Evolutionary conservation across 306 rosid genomes (phyloP).

Genomic region (Argentina anserina): DNA sequence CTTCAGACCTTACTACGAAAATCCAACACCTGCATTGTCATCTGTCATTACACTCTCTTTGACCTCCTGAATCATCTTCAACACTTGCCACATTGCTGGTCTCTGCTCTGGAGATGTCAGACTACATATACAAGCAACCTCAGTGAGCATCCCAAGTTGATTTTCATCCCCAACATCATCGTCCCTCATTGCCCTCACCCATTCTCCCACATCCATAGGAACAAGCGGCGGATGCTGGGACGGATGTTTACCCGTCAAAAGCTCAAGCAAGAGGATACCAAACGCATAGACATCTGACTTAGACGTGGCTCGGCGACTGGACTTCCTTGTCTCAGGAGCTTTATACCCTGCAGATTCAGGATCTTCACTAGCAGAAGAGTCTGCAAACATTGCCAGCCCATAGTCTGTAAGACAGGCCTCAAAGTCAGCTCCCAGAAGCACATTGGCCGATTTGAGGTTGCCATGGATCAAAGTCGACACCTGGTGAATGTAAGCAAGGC

Average conservation of each 20-base stretch:
- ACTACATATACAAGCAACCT: conserved; percentile 83
- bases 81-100: conserved; percentile 90
- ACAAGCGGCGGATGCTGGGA: conserved; percentile 71
- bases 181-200: conserved; percentile 84
- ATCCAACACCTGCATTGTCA: conserved; percentile 24
- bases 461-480: conserved; percentile 67
- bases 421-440: conserved; percentile 79
- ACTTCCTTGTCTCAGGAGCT: conserved; percentile 70
- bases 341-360: conserved; percentile 56
- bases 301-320: conserved; percentile 43
- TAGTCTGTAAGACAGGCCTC: conserved; percentile 90
- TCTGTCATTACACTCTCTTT: conserved; percentile 59
- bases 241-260: conserved; percentile 83
- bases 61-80: conserved; percentile 85
- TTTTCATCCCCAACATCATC: conserved; percentile 62
- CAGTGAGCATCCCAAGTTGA: conserved; percentile 76
- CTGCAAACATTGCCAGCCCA: conserved; percentile 52
- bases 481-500: conserved; percentile 82
- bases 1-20: conserved; percentile 27
- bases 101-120: conserved; percentile 88
- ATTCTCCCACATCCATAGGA: conserved; percentile 65
- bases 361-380: conserved; percentile 47
- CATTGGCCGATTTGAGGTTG: conserved; percentile 78
- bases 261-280: conserved; percentile 81
- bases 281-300: conserved; percentile 76